Evolutionary conservation across 306 rosid genomes (phyloP), one percentile per base, ranked within the genome.

Genomic region (Cercis canadensis): DNA sequence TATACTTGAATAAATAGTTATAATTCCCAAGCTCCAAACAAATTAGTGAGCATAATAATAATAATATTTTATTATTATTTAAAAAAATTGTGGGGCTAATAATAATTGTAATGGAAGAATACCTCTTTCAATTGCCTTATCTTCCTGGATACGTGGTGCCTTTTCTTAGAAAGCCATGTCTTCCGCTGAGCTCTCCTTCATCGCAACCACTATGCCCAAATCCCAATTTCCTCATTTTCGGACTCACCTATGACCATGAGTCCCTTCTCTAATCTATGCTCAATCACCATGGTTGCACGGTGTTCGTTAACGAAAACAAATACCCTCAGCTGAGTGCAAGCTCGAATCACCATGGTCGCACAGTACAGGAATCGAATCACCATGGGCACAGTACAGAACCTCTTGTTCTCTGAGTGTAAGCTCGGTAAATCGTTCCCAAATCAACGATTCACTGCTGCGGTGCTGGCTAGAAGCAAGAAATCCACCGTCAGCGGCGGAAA

Each of bases 351-450:
- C n/a, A n/a, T n/a, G n/a, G n/a, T n/a, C n/a, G n/a, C n/a, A n/a
- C n/a, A n/a, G n/a, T n/a, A n/a, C n/a, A n/a, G n/a, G 76, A 65
- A 9, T 51, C 71, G 8, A 56, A n/a, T 0, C 19, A 33, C 11
- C 90, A 97, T 68, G 75, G 84, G 18, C 98, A n/a, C 98, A 8
- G 91, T 89, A 0, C 97, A 90, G 89, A 94, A 94, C 50, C 87
- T 94, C 37, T 63, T 94, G 37, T 94, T 90, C 86, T 94, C 97
- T 7, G 98, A 94, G 5, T 94, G 98, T 70, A 81, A 71, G 76
- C 86, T 94, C 14, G 98, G 81, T n/a, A n/a, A n/a, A n/a, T n/a
- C n/a, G n/a, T n/a, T n/a, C n/a, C n/a, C n/a, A n/a, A 5, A 89
- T 94, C 69, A 94, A 94, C 74, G 98, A 94, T 34, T 37, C 90